Evolutionary conservation across 495 filamentous ascomycete species (phyloP).

Genomic region (Cladorrhinum samala): DNA sequence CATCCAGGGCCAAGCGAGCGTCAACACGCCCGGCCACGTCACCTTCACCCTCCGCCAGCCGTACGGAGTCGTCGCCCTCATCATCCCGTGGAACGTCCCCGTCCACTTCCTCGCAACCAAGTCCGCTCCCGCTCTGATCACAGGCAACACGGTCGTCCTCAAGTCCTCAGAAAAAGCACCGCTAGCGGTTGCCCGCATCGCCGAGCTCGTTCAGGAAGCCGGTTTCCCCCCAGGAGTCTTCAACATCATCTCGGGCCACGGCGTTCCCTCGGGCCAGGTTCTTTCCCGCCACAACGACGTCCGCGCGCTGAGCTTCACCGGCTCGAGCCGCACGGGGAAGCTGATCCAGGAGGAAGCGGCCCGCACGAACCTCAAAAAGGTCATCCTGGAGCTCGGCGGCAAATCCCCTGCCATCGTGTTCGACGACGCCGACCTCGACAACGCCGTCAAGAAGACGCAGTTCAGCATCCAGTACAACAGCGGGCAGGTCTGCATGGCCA

Average conservation of each 20-base stretch:
- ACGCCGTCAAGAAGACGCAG: slow-evolving; percentile 65
- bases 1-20: slow-evolving; percentile 69
- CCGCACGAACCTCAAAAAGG: slow-evolving; percentile 57
- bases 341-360: slow-evolving; percentile 40
- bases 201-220: slow-evolving; percentile 45
- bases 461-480: slow-evolving; percentile 66
- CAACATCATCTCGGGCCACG: slow-evolving; percentile 52
- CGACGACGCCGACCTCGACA: slow-evolving; percentile 62
- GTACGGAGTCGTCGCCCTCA: slow-evolving; percentile 82
- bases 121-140: slow-evolving; percentile 76
- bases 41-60: slow-evolving; percentile 86
- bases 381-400: slow-evolving; percentile 77
- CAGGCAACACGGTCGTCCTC: slow-evolving; percentile 79
- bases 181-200: slow-evolving; percentile 57
- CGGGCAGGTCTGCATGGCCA: slow-evolving; percentile 74
- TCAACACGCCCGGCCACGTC: slow-evolving; percentile 71
- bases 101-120: slow-evolving; percentile 85
- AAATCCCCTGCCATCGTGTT: slow-evolving; percentile 70
- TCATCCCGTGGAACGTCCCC: slow-evolving; percentile 90
- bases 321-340: slow-evolving; percentile 42
- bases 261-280: slow-evolving; percentile 43
- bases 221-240: slow-evolving; percentile 55
- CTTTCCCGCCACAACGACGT: slow-evolving; percentile 49
- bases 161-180: slow-evolving; percentile 92
- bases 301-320: slow-evolving; percentile 53